A percentile compares a stretch with the other conserved stretches of the same genome.
Conservation (phyloP, 2,329 filamentous ascomycete genomes). For the Paecilomyces fulvus region DNA sequence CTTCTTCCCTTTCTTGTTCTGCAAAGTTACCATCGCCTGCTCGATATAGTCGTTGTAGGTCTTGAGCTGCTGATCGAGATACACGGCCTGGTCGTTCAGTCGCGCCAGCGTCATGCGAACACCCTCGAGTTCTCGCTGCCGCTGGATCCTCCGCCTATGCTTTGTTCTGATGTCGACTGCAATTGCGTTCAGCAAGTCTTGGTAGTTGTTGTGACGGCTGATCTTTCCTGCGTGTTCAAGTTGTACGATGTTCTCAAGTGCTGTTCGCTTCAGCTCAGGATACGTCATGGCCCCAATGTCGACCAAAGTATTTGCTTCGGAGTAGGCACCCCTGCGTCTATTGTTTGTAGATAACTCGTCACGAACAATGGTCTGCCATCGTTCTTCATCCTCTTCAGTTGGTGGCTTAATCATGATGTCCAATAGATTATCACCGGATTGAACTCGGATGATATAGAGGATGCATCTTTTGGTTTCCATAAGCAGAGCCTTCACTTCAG, state of each 20-base stretch:
- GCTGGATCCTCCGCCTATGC: constrained; percentile 83
- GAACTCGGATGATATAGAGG: constrained; percentile 93
- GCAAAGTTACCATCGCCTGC: constrained; percentile 92
- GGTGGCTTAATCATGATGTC: constrained; percentile 93
- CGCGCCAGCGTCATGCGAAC: constrained; percentile 40
- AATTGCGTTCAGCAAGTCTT: constrained; percentile 96
- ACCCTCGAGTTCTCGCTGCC: constrained; percentile 76
- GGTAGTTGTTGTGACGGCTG: constrained; percentile 79
- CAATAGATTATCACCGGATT: constrained; percentile 83
- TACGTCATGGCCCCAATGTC: constrained; percentile 88
- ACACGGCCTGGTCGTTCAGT: constrained; percentile 61
- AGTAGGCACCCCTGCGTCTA: constrained; percentile 74
- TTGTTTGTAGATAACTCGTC: constrained; percentile 69
- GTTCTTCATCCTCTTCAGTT: constrained; percentile 74
- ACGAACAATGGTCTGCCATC: constrained; percentile 71
- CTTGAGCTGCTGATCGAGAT: constrained; percentile 90
- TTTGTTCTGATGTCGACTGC: constrained; percentile 95
- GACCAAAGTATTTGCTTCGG: constrained; percentile 71
- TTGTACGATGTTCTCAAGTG: constrained; percentile 85
- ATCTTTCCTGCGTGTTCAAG: constrained; percentile 84
- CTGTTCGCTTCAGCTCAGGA: constrained; percentile 82
- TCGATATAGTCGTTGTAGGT: constrained; percentile 99
- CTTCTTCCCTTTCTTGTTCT: constrained; percentile 95
- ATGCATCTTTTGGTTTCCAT: constrained; percentile 98
- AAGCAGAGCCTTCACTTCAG: constrained; percentile 82